These are phyloP conservation scores for Heliamphora exappendiculata DNA, from an alignment of 148 eudicot genomes.

Conservation along the genomic window DNA sequence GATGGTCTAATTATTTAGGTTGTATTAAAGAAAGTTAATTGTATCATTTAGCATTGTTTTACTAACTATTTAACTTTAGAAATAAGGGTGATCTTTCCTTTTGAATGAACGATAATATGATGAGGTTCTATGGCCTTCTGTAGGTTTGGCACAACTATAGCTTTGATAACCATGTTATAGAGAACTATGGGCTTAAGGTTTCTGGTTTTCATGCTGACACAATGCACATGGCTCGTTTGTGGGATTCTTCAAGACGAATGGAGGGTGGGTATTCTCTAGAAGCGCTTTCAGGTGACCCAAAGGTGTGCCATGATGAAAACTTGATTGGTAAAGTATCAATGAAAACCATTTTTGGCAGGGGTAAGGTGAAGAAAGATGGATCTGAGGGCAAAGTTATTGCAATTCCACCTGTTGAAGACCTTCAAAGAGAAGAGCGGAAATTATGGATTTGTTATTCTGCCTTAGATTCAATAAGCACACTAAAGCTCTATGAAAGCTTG, in stretches of 20 bases:
- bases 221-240: slow-evolving; percentile 98
- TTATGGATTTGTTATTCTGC: slow-evolving; percentile 91
- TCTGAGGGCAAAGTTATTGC: slow-evolving; percentile 62
- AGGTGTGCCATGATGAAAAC: slow-evolving; percentile 37
- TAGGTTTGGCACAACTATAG: slow-evolving; percentile 99
- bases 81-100: not conserved
- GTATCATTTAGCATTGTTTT: not conserved
- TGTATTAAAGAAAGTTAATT: not conserved
- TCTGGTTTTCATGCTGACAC: slow-evolving; percentile 96
- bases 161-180: slow-evolving; percentile 88
- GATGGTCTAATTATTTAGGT: not conserved
- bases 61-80: not conserved
- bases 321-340: slow-evolving; percentile 79
- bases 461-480: slow-evolving; percentile 82
- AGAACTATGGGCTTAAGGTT: slow-evolving; percentile 70
- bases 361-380: slow-evolving; percentile 78
- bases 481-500: slow-evolving; percentile 78
- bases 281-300: slow-evolving; percentile 69
- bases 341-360: slow-evolving; percentile 85
- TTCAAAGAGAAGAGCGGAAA: slow-evolving; percentile 64
- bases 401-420: slow-evolving; percentile 75
- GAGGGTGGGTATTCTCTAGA: slow-evolving; percentile 97
- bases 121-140: slow-evolving; percentile 13
- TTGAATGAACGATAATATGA: not conserved
- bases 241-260: slow-evolving; percentile 80